phyloP scores from a whole-genome alignment of 768 basidiomycete genomes.

The Lentinula lateritia region DNA sequence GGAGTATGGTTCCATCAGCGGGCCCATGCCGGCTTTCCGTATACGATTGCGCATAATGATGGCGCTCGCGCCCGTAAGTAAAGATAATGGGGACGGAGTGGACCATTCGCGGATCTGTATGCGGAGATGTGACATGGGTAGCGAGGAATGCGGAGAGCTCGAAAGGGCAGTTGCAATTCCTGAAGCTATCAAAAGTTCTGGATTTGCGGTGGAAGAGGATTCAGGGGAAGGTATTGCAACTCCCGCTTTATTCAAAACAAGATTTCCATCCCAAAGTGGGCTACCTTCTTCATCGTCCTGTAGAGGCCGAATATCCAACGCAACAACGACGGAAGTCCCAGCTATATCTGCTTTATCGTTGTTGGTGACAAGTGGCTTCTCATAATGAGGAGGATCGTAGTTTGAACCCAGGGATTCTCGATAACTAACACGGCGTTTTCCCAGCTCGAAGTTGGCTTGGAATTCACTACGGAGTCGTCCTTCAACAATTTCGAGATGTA shows the following conservation, averaged over 20 bases:
- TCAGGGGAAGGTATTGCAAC: conserved; percentile 48
- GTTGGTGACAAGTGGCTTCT: conserved; percentile 22
- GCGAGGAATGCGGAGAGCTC: conserved; percentile 71
- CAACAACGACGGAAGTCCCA: conserved; percentile 52
- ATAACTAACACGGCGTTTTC: conserved; percentile 73
- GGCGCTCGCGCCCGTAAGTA: conserved; percentile 63
- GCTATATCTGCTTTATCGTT: conserved; percentile 62
- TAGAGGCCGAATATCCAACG: conserved; percentile 51
- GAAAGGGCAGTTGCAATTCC: conserved; percentile 71
- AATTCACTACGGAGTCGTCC: conserved; percentile 78
- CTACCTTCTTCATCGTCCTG: conserved; percentile 54
- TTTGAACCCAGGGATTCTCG: conserved; percentile 51
- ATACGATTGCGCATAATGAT: conserved; percentile 59
- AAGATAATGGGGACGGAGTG: conserved; percentile 39
- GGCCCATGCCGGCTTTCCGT: conserved; percentile 59
- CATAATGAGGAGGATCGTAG: neutral
- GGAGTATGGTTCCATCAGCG: conserved; percentile 77
- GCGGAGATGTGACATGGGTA: conserved; percentile 61
- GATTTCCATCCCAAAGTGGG: conserved; percentile 71
- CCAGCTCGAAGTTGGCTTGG: conserved; percentile 72
- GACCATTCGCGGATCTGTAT: conserved; percentile 46
- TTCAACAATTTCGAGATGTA: conserved; percentile 88
- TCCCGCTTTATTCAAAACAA: conserved; percentile 54
- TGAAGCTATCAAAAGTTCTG: conserved; percentile 51
- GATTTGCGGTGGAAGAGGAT: conserved; percentile 35